A percentile compares a stretch with the other conserved stretches of the same genome.
Conservation (phyloP, 257 asterid species). For the Solanum pennellii region DNA sequence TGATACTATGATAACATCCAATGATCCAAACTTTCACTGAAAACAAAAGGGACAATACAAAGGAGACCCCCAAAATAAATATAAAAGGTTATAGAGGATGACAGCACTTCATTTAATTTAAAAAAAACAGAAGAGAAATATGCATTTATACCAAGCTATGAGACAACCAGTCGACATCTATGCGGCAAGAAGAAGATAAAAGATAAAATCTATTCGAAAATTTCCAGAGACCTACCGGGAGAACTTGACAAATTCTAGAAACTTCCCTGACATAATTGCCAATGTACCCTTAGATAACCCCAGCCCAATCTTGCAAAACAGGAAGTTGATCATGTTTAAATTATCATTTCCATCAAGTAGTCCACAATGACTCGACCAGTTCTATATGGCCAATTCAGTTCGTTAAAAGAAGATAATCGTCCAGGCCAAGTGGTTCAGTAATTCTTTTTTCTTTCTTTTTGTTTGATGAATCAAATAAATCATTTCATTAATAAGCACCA, state of each 20-base stretch:
- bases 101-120: background rate
- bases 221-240: background rate
- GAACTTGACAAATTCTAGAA: background rate
- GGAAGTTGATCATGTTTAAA: background rate
- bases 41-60: background rate
- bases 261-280: background rate
- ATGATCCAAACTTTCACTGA: background rate
- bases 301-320: background rate
- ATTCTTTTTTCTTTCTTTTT: background rate
- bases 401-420: background rate
- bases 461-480: background rate
- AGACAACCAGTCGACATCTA: background rate
- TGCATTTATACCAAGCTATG: background rate
- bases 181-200: background rate
- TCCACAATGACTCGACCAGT: background rate
- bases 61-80: background rate
- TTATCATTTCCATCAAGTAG: background rate
- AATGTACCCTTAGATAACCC: background rate
- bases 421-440: background rate
- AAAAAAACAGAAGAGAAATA: background rate
- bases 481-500: background rate
- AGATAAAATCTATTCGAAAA: background rate
- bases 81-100: background rate
- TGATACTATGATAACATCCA: background rate
- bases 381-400: background rate